Evolutionary conservation across 306 rosid genomes (phyloP), one percentile per base, ranked within the genome.

Genomic region (Cucurbita pepo): DNA sequence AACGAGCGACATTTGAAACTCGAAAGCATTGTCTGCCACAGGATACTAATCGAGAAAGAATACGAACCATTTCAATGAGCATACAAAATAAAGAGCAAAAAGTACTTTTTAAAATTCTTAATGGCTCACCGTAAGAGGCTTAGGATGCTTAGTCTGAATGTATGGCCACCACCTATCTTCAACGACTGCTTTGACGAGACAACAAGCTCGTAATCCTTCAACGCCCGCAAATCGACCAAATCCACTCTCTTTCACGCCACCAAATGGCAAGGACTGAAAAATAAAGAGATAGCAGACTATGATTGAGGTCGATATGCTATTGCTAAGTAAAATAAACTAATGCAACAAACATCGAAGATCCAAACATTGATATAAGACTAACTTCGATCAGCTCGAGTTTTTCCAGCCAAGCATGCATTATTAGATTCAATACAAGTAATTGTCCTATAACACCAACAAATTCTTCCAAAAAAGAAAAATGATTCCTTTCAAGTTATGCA

Each of bases 121-220:
- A 69, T 22, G 21, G 0, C 87, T 81, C 69, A 94, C 99, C 99
- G 82, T 94, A 75, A 94, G 86, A 76, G 95, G 95, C 86, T 89
- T 91, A 6, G 96, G 99, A 77, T 91, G 84, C 82, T 78, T 81
- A 22, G 96, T 91, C 80, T 89, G 88, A 69, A 94, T 72, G 76
- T 78, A 79, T 9, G 96, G 95, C 97, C 99, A 94, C 95, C 95
- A 91, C 79, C 97, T 84, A 82, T 94, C 96, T 86, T 94, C 99
- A 7, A 85, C 96, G 22, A 94, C 97, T 79, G 99, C 79, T 84
- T 91, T 91, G 72, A 89, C 92, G 36, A 91, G 92, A 85, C 99
- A 94, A 79, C 99, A 94, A 12, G 96, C 99, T 60, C 99, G 88
- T 85, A 94, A 73, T 69, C 99, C 99, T 83, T 94, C 97, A 5